These are phyloP conservation scores for Candida railenensis DNA, from an alignment of 805 yeast species.

Conservation along the genomic window DNA sequence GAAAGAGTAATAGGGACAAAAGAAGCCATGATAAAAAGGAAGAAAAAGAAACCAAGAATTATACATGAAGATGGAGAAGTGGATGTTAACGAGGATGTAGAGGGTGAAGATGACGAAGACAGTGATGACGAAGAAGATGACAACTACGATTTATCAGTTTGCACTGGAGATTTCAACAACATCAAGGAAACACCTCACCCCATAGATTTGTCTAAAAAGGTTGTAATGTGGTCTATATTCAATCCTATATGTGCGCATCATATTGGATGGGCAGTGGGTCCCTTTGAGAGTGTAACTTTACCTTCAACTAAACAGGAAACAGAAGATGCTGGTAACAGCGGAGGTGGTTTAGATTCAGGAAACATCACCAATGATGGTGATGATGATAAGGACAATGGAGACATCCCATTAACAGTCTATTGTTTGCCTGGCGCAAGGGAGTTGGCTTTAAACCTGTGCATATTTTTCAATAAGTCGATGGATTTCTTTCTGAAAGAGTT, in stretches of 20 bases:
- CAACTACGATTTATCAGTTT: conserved; percentile 55
- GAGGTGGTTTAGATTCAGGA: conserved; percentile 25
- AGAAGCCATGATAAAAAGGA: conserved; percentile 15
- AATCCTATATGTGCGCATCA: conserved; percentile 93
- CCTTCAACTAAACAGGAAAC: conserved; percentile 34
- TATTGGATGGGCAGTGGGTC: conserved; percentile 92
- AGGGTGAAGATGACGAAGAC: conserved; percentile 36
- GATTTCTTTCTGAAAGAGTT: conserved; percentile 84
- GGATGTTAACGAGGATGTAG: conserved; percentile 32
- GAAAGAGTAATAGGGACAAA: conserved; percentile 41
- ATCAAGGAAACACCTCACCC: conserved; percentile 74
- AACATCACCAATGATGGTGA: conserved; percentile 25
- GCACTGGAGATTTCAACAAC: conserved; percentile 68
- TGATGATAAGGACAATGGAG: conserved; percentile 28
- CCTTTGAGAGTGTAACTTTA: conserved; percentile 67
- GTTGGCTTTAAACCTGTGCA: conserved; percentile 66
- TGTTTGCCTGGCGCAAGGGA: conserved; percentile 58
- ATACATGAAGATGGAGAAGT: conserved; percentile 8
- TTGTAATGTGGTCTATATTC: conserved; percentile 68
- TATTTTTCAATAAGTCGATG: conserved; percentile 73
- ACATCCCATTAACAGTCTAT: conserved; percentile 52
- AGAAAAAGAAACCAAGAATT: conserved; percentile 7
- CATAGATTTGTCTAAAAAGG: conserved; percentile 69
- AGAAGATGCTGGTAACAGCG: conserved; percentile 19
- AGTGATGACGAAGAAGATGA: conserved; percentile 47